Conservation (phyloP, 2,329 filamentous ascomycete genomes). For the Neonectria punicea region DNA sequence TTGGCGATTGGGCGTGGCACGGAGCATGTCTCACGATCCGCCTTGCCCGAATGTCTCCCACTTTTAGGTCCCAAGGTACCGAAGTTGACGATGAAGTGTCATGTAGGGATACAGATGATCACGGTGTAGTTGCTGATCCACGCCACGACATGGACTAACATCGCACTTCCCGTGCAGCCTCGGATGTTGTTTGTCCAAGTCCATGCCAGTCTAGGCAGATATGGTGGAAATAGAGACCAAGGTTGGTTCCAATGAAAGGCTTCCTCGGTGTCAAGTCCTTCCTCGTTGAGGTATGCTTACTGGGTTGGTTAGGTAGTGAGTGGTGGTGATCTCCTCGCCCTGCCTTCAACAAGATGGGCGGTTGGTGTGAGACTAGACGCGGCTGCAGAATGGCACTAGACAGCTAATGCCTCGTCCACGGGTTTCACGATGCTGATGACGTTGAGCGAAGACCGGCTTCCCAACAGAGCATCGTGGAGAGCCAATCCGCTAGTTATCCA, state of each 20-base stretch:
- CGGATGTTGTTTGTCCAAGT: not conserved
- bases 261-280: constrained; percentile 14
- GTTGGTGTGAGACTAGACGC: constrained; percentile 8
- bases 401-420: constrained; percentile 27
- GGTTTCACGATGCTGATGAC: constrained; percentile 33
- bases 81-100: constrained; percentile 1
- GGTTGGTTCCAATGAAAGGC: not conserved
- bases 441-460: constrained; percentile 28
- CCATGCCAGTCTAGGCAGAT: not conserved
- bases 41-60: constrained; percentile 30
- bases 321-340: not conserved
- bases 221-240: not conserved
- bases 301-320: not conserved
- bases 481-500: constrained; percentile 28
- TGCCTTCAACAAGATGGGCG: constrained; percentile 3
- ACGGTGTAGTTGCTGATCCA: not conserved
- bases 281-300: constrained; percentile 19
- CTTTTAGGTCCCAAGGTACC: constrained; percentile 21
- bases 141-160: constrained; percentile 1
- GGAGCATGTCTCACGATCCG: constrained; percentile 35
- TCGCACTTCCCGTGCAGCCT: not conserved
- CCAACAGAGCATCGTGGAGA: constrained; percentile 35
- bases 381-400: constrained; percentile 4
- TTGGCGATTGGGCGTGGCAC: constrained; percentile 25
- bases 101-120: not conserved